Evolutionary conservation across 345 rosid genomes (phyloP), one percentile per base, ranked within the genome.

Genomic region (Linum tenue): DNA sequence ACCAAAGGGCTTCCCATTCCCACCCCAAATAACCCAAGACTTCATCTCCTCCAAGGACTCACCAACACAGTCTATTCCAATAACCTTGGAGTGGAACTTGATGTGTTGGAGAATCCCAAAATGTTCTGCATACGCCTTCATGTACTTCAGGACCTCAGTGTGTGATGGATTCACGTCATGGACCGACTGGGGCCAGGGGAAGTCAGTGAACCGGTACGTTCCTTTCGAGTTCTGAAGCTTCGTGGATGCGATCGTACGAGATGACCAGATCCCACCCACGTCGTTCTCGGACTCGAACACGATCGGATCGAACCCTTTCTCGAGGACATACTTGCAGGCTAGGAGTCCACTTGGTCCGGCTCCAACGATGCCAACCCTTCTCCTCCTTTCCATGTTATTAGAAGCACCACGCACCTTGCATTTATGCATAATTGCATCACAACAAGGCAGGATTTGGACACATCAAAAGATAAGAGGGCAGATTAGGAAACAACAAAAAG

Each of bases 301-400:
- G 1, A 66, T 56, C 0, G 78, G 80, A 10, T 66, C 8, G 44
- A 72, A 77, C 12, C 83, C 83, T 37, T 67, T 77, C 40, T 65
- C 57, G 35, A 77, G 55, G 5, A 5, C 11, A 63, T 75, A 63
- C 68, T 77, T 77, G 42, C 78, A 79, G 14, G 85, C 79, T 3
- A 77, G 55, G n/a, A 82, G 81, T 35, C 85, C 85, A 38, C 86
- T 79, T 2, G 66, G 36, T 12, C 83, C 79, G 3, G 79, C 81
- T 67, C 83, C 83, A 3, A 75, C 63, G 17, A 82, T 79, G 1
- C 53, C 81, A 0, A 82, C 64, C 61, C 7, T 57, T 76, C 63
- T 74, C 78, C 83, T 22, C 31, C 31, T 22, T 22, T 22, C 31
- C 31, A 22, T 22, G 31, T 22, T 22, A 22, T 22, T 22, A 22